Evolutionary conservation across 768 basidiomycete genomes (phyloP).

Genomic region (Mrakia gelida): DNA sequence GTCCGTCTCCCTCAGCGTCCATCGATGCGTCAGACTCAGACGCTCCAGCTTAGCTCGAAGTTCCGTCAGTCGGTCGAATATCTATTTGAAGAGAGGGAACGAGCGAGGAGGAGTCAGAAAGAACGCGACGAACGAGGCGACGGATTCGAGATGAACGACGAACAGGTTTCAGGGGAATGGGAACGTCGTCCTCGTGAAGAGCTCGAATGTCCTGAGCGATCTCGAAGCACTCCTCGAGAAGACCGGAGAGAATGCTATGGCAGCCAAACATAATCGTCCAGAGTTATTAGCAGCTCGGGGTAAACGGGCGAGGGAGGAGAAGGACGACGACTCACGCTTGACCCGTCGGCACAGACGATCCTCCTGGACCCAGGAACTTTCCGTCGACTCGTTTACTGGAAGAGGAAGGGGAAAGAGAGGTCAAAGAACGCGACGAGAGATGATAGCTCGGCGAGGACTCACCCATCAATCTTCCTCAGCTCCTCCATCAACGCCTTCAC

Average conservation of each 20-base stretch:
- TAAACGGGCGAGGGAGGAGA: not conserved
- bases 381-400: constrained; percentile 80
- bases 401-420: not conserved
- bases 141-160: not conserved
- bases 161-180: constrained; percentile 70
- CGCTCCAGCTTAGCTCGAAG: constrained; percentile 85
- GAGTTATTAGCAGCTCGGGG: not conserved
- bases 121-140: not conserved
- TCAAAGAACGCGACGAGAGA: not conserved
- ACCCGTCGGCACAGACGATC: constrained; percentile 74
- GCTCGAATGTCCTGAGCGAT: constrained; percentile 92
- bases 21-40: constrained; percentile 88
- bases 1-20: constrained; percentile 80
- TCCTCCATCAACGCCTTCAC: constrained; percentile 88
- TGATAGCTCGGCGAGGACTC: not conserved
- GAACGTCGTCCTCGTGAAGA: constrained; percentile 64
- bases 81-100: constrained; percentile 40
- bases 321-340: constrained; percentile 55
- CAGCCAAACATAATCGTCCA: not conserved
- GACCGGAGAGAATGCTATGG: constrained; percentile 65
- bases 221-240: constrained; percentile 95
- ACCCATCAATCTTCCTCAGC: constrained; percentile 79
- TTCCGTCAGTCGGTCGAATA: constrained; percentile 83
- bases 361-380: constrained; percentile 88
- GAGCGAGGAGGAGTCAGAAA: not conserved